These are phyloP conservation scores for Boletus sensibilis DNA, from an alignment of 768 basidiomycete species.

Conservation along the genomic window DNA sequence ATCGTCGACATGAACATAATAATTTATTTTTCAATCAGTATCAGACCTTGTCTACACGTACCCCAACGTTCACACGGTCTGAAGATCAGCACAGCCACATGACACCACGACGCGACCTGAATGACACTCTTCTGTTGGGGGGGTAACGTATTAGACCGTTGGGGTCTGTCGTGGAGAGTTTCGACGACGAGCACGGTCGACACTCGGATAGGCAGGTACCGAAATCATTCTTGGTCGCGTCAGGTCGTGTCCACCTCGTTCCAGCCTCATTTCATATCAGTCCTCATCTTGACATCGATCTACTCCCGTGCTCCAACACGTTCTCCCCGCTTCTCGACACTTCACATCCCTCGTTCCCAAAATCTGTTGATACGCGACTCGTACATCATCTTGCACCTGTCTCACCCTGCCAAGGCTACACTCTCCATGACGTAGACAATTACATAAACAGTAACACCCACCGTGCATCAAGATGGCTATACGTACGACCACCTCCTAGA, in stretches of 20 bases:
- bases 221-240: background rate
- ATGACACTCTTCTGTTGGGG: background rate
- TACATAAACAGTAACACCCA: background rate
- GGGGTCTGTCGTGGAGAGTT: too few species aligned
- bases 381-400: background rate
- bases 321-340: conserved; percentile 7
- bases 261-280: conserved; percentile 17
- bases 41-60: conserved; percentile 23
- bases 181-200: background rate
- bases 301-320: conserved; percentile 5
- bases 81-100: conserved; percentile 32
- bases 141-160: too few species aligned
- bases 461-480: background rate
- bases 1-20: conserved; percentile 16
- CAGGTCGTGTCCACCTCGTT: conserved; percentile 15
- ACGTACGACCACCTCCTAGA: background rate
- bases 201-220: background rate
- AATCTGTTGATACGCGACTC: background rate
- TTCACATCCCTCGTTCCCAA: background rate
- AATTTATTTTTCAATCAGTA: conserved; percentile 20
- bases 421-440: background rate
- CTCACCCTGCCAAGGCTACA: background rate
- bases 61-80: conserved; percentile 33
- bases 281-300: conserved; percentile 7
- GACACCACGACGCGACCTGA: background rate